Base-by-base conservation (phyloP, 345 rosid genomes). In the Arabidopsis suecica region DNA sequence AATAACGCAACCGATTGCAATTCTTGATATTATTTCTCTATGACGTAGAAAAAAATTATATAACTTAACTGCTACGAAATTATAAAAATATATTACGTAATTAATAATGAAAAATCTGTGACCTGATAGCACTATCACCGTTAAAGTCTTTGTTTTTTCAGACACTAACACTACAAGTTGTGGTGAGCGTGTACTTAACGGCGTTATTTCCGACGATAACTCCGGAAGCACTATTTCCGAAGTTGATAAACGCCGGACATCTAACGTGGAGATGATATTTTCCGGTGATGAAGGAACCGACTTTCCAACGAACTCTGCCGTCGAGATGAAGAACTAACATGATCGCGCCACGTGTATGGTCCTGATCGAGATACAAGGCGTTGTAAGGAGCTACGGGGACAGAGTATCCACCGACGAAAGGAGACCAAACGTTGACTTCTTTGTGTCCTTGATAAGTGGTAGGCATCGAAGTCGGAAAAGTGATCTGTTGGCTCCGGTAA, bases 141-240 rank as follows among this genome's bases (percentile, higher is more conserved):
- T 22, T 58, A 74, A 59, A 9, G 55, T 23, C 4, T 68, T 54
- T 6, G 10, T 18, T 23, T 12, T 12, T 54, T 88, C 85, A 91
- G 41, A 87, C 81, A 73, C 69, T 83, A 10, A 95, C 97, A 38
- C 84, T 81, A 82, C 99, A 95, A 4, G 79, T 66, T 55, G 51
- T 78, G 23, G 37, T 63, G 28, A 87, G 36, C 83, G 82, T 87
- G 60, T 84, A 92, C 86, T 95, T 95, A 10, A 92, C 45, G 81
- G 82, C 93, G 87, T 89, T 84, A 16, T 76, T 71, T 5, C 88
- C 86, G 28, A 90, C 83, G 5, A 68, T 13, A 48, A 85, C 47
- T 7, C 77, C 76, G 53, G 58, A 23, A 11, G 23, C 54, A 13
- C 49, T 48, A 60, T 18, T 55, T 5, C 82, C 83, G 22, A 74